Evolutionary conservation across 768 basidiomycete species (phyloP).

Genomic region (Tricholoma terreum): DNA sequence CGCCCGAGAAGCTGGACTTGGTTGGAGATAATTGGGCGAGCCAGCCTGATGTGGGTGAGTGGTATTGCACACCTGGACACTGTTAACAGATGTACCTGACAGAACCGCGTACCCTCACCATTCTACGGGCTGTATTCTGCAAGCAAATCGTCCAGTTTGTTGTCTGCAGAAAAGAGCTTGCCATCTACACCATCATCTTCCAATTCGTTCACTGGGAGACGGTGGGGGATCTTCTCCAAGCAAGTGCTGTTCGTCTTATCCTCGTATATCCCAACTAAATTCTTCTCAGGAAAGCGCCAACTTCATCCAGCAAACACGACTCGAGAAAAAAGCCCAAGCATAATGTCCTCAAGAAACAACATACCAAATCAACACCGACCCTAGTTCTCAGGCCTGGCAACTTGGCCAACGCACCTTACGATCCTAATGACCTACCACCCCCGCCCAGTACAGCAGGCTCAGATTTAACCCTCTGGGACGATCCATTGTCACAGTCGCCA

Average conservation of each 20-base stretch:
- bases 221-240: slow-evolving; percentile 7
- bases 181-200: neutral
- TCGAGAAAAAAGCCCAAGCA: slow-evolving; percentile 8
- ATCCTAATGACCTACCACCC: neutral
- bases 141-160: neutral
- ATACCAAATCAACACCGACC: slow-evolving; percentile 7
- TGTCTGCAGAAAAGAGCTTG: neutral
- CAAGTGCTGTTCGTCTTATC: neutral
- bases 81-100: neutral
- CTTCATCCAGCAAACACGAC: neutral
- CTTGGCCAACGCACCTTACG: slow-evolving; percentile 1
- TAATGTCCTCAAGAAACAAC: slow-evolving; percentile 4
- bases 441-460: neutral
- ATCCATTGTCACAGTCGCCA: neutral
- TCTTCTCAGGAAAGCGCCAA: neutral
- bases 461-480: neutral
- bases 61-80: neutral
- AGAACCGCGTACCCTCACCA: slow-evolving; percentile 1
- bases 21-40: slow-evolving; percentile 9
- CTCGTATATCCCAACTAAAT: too few species aligned
- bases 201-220: slow-evolving; percentile 2
- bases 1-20: slow-evolving; percentile 5
- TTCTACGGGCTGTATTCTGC: neutral
- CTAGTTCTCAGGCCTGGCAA: neutral
- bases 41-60: slow-evolving; percentile 3